A percentile compares a stretch with the other conserved stretches of the same genome.
Evolutionary conservation across 1,284 basidiomycete species (phyloP).

Genomic region (Tylopilus sp.): DNA sequence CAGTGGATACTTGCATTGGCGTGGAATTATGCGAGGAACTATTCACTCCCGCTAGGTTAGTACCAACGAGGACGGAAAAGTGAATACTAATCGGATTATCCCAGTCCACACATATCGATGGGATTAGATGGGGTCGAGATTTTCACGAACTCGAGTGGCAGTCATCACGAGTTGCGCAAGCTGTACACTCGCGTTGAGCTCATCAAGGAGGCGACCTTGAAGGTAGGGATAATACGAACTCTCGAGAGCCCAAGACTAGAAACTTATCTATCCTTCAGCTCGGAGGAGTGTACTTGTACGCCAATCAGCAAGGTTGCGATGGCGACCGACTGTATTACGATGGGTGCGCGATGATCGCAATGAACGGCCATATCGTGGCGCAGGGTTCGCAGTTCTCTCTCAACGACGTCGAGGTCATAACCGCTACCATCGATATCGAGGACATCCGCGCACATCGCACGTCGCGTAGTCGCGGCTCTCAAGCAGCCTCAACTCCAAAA

Average conservation of each 20-base stretch:
- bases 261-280: constrained; percentile 61
- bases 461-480: constrained; percentile 87
- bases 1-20: constrained; percentile 95
- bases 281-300: constrained; percentile 97
- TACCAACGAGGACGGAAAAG: neutral
- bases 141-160: constrained; percentile 97
- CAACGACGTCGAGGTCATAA: constrained; percentile 95
- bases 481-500: constrained; percentile 80
- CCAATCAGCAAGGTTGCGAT: constrained; percentile 99
- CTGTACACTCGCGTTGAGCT: constrained; percentile 92
- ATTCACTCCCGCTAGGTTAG: constrained; percentile 93
- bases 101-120: constrained; percentile 93
- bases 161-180: constrained; percentile 98
- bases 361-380: constrained; percentile 93
- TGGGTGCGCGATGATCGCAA: constrained; percentile 94
- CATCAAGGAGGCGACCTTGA: constrained; percentile 97
- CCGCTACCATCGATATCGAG: constrained; percentile 95
- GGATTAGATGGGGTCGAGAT: constrained; percentile 98
- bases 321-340: constrained; percentile 99
- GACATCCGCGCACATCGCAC: constrained; percentile 92
- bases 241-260: neutral
- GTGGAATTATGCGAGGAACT: constrained; percentile 98
- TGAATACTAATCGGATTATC: constrained; percentile 8
- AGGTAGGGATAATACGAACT: constrained; percentile 59
- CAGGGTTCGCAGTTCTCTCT: constrained; percentile 98